A percentile compares a stretch with the other conserved stretches of the same genome.
Conservation (phyloP, 2,329 filamentous ascomycete species). For the Aspergillus melleus region DNA sequence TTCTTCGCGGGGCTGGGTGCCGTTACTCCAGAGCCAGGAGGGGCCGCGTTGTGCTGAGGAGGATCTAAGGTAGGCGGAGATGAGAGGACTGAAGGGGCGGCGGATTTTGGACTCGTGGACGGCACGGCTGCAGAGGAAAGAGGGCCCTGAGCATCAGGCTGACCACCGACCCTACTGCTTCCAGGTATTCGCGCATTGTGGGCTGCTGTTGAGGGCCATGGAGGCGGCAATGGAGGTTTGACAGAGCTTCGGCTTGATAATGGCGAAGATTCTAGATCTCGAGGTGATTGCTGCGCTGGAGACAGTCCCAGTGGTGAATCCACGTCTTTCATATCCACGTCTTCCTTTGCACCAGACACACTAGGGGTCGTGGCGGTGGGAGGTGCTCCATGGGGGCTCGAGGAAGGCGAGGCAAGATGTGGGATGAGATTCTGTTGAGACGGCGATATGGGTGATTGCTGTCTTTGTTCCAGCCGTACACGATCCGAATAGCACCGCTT, state of each 20-base stretch:
- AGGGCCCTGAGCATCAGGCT: conserved; percentile 28
- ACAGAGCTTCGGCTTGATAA: conserved; percentile 14
- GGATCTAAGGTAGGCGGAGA: conserved; percentile 31
- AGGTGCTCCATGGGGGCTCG: conserved; percentile 11
- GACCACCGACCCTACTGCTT: conserved; percentile 16
- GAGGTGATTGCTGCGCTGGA: conserved; percentile 16
- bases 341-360: conserved; percentile 24
- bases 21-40: conserved; percentile 31
- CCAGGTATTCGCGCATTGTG: conserved; percentile 36
- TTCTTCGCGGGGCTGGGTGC: conserved; percentile 52
- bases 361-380: conserved; percentile 12
- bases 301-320: conserved; percentile 24
- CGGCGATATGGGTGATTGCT: conserved; percentile 19
- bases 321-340: conserved; percentile 51
- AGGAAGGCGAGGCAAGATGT: conserved; percentile 14
- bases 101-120: conserved; percentile 29
- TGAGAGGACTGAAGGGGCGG: conserved; percentile 30
- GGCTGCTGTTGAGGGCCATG: conserved; percentile 40
- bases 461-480: conserved; percentile 33
- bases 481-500: conserved; percentile 45
- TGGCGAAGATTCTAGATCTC: conserved; percentile 15
- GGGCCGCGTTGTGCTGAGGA: conserved; percentile 21
- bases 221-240: conserved; percentile 27
- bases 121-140: conserved; percentile 25
- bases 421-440: conserved; percentile 8